These are phyloP conservation scores for Alternaria brassicae DNA, from an alignment of 2,329 filamentous ascomycete genomes.

Conservation along the genomic window DNA sequence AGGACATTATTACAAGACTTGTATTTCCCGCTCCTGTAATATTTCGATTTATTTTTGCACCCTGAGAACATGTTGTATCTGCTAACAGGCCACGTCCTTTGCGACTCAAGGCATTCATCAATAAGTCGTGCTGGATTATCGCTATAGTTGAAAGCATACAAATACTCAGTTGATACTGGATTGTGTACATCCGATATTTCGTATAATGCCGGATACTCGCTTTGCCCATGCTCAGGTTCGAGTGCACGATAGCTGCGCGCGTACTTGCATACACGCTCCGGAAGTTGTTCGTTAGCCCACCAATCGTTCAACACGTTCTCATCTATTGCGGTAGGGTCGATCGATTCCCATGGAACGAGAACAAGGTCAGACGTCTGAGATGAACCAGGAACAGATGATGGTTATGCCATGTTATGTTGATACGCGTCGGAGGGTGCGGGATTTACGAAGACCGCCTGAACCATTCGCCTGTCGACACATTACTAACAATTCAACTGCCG, in stretches of 20 bases:
- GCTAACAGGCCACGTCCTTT: background rate
- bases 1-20: constrained; percentile 19
- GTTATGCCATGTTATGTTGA: background rate
- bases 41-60: constrained; percentile 2
- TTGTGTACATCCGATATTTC: constrained; percentile 10
- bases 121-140: background rate
- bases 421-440: background rate
- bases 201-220: constrained; percentile 21
- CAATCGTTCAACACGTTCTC: constrained; percentile 24
- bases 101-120: background rate
- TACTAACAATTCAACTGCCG: background rate
- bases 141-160: constrained; percentile 14
- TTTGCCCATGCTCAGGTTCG: background rate
- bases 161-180: constrained; percentile 15
- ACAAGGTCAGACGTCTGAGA: background rate
- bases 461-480: background rate
- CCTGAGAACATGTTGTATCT: background rate
- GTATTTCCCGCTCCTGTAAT: constrained; percentile 14
- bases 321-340: constrained; percentile 12
- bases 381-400: background rate
- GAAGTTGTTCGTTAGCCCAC: constrained; percentile 30
- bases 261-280: constrained; percentile 19
- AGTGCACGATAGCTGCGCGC: constrained; percentile 19
- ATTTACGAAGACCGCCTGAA: background rate
- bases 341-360: constrained; percentile 18